Evolutionary conservation across 1,284 basidiomycete species (phyloP).

Genomic region (Peniophora sp.): DNA sequence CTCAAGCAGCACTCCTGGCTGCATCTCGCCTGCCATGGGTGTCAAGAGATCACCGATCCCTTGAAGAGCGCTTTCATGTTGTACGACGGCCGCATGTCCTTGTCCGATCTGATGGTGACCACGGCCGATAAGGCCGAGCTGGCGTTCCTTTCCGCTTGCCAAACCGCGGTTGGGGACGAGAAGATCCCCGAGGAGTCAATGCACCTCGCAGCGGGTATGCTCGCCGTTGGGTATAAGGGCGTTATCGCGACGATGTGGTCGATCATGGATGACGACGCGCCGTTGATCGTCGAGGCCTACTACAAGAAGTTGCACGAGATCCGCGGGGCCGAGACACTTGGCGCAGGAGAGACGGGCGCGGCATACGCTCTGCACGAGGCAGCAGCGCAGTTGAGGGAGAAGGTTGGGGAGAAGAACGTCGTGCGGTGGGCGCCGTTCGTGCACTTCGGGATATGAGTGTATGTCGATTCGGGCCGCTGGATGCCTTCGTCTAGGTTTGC

Average conservation of each 20-base stretch:
- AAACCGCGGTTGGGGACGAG: conserved; percentile 16
- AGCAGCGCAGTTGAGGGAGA: neutral
- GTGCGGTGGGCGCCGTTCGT: neutral
- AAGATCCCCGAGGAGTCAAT: conserved; percentile 14
- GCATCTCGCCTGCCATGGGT: too few relatives aligned
- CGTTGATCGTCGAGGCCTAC: conserved; percentile 9
- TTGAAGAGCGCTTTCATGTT: too few relatives aligned
- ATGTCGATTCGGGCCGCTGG: too few relatives aligned
- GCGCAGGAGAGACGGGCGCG: neutral
- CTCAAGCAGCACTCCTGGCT: too few relatives aligned
- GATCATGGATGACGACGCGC: conserved; percentile 10
- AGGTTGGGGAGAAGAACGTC: neutral
- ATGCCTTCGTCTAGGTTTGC: too few relatives aligned
- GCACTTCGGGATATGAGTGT: too few relatives aligned
- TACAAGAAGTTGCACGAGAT: conserved; percentile 1
- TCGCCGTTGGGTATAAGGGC: conserved; percentile 14
- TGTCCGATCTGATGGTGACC: neutral
- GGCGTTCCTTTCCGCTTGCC: conserved; percentile 18
- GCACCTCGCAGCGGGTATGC: conserved; percentile 20
- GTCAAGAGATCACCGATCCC: too few relatives aligned
- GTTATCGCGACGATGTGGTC: conserved; percentile 19
- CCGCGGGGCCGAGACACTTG: neutral
- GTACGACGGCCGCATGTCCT: too few relatives aligned
- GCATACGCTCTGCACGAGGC: conserved; percentile 3
- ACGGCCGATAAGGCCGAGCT: neutral